A percentile compares a stretch with the other conserved stretches of the same genome.
These are phyloP conservation scores for Tetradesmus lagerheimii DNA, from an alignment of 139 green algal genomes.

Conservation along the genomic window DNA sequence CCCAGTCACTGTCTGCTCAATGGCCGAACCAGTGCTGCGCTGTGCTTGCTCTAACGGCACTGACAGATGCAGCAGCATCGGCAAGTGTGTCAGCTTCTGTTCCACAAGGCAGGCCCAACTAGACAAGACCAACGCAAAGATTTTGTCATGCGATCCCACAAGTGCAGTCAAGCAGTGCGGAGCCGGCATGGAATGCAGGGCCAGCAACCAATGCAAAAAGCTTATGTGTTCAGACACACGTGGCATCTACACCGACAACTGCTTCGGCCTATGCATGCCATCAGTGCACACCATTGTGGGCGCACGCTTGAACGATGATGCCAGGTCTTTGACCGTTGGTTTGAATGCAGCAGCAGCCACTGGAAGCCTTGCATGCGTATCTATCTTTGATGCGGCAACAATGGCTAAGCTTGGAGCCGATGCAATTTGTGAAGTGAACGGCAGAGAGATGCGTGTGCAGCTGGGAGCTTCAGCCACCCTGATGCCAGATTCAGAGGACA, in stretches of 20 bases:
- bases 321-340: background rate
- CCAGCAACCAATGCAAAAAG: background rate
- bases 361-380: background rate
- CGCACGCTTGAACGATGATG: background rate
- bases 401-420: background rate
- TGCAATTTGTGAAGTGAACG: background rate
- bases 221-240: background rate
- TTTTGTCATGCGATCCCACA: background rate
- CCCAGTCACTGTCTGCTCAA: background rate
- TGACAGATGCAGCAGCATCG: background rate
- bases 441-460: background rate
- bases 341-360: background rate
- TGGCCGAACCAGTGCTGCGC: background rate
- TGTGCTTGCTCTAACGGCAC: background rate
- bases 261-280: conserved; percentile 10
- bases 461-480: background rate
- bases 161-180: background rate
- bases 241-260: background rate
- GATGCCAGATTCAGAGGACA: background rate
- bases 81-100: conserved; percentile 24
- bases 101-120: background rate
- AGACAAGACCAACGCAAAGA: background rate
- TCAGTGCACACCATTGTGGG: background rate
- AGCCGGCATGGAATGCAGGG: conserved; percentile 3
- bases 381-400: background rate